Base-by-base conservation (phyloP, 2,329 filamentous ascomycete species). In the Penicillium sp. region DNA sequence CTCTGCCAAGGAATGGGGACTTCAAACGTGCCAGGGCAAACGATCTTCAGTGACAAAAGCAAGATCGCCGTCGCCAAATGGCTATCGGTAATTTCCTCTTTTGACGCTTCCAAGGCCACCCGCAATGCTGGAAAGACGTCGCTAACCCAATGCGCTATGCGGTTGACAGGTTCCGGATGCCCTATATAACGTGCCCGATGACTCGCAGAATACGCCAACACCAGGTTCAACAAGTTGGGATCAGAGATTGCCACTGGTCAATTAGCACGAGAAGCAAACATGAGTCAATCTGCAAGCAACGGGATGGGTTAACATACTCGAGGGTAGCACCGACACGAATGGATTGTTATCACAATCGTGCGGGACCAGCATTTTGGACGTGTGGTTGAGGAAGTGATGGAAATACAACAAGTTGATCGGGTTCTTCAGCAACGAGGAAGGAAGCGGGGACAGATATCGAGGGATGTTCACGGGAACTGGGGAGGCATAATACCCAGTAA, bases 51-150 rank as follows among this genome's bases (percentile, higher is more conserved):
- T 1, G 90, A 93, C 0, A 90, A 86, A 48, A 96, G 83, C 89
- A 95, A 92, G 63, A 96, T 92, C 7, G 91, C 89, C 0, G 90
- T 91, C 0, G 91, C 90, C 2, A 96, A 81, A 56, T 89, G 90
- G 15, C 86, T 85, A 65, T 92, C 88, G 0, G 89, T 88, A 11
- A 92, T 86, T 42, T 86, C 84, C 62, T 84, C 81, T 41, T 82
- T 80, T 0, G 84, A 82, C 55, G 87, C 83, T 59, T 84, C 81
- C 22, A 95, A 80, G 1, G 90, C 87, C 61, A 84, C 77, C 31
- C 90, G 85, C 20, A 96, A 82, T 15, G 86, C 85, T 0, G 90
- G 90, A 55, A 81, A 81, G 2, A 81, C 90, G 66, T 91, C 86
- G 69, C 89, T 84, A 28, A 95, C 90, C 88, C 90, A 95, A 41